Conservation (phyloP, 768 basidiomycete genomes). For the Suillus hirtellus region DNA sequence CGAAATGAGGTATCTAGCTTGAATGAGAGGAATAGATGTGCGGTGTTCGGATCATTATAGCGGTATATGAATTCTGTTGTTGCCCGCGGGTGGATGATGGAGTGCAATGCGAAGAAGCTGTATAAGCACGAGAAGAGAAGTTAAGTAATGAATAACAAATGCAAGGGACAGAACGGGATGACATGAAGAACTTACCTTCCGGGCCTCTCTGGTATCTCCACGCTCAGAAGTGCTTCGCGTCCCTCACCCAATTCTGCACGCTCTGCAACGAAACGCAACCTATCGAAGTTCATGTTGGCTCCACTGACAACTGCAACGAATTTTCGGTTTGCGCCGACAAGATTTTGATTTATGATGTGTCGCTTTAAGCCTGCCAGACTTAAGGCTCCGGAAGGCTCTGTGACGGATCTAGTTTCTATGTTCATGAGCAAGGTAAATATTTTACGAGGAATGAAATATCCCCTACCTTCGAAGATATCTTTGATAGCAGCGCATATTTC, state of each 20-base stretch:
- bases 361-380: conserved; percentile 90
- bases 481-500: conserved; percentile 99
- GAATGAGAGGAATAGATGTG: conserved; percentile 92
- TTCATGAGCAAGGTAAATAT: conserved; percentile 28
- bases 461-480: conserved; percentile 93
- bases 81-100: conserved; percentile 83
- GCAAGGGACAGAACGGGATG: background rate
- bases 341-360: conserved; percentile 77
- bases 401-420: conserved; percentile 86
- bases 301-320: conserved; percentile 94
- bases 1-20: conserved; percentile 61
- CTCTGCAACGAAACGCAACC: conserved; percentile 96
- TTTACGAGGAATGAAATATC: conserved; percentile 6
- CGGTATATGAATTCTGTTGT: conserved; percentile 97
- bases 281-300: conserved; percentile 99
- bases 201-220: conserved; percentile 91
- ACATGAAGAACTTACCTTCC: conserved; percentile 64
- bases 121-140: background rate
- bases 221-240: conserved; percentile 87
- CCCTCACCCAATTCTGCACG: conserved; percentile 97
- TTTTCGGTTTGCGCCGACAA: conserved; percentile 79
- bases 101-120: conserved; percentile 88
- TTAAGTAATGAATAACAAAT: conserved; percentile 8
- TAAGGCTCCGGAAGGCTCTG: conserved; percentile 94
- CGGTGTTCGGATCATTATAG: conserved; percentile 69